Base-by-base conservation (phyloP, 352 stramenopile species). In the Phytophthora tubulina region DNA sequence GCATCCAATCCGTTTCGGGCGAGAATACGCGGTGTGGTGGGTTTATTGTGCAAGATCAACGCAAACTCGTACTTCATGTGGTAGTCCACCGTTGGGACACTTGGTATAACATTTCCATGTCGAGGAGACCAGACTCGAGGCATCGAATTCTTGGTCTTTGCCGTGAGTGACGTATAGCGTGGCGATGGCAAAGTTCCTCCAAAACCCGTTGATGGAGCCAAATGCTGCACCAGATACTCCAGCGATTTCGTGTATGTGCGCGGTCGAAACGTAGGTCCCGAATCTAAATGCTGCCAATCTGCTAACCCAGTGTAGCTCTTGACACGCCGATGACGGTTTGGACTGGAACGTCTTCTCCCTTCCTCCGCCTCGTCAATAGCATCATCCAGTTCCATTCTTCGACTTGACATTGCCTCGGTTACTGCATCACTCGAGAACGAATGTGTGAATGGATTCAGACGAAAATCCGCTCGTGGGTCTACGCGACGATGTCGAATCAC, bases 21-120 rank as follows among this genome's bases (percentile, higher is more conserved):
- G 15, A 96, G 59, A 60, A 92, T 91, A 6, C 87, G 82, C 3
- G 86, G 82, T 10, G 87, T 92, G 30, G 84, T 94, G 11, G 87
- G 87, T 32, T 92, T 94, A 63, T 96, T 94, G 73, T 93, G 86
- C 39, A 96, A 67, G 14, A 96, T 89, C 15, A 96, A 73, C 11
- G 89, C 89, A 57, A 95, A 96, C 59, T 96, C 87, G 67, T 95
- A 96, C 71, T 89, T 91, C 67, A 94, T 90, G 46, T 75, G 86
- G 56, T 84, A 91, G 55, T 91, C 86, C 4, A 76, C 64, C 3
- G 80, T 63, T 3, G 64, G 48, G 11, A 73, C 65, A 4, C 74
- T 62, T 2, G 79, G 72, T 1, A 84, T 83, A 0, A 61, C 78
- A 4, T 73, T 85, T 32, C 82, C 74, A 35, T 84, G 86, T 6